phyloP scores from a whole-genome alignment of 495 filamentous ascomycete genomes.

The Evansstolkia leycettana region DNA sequence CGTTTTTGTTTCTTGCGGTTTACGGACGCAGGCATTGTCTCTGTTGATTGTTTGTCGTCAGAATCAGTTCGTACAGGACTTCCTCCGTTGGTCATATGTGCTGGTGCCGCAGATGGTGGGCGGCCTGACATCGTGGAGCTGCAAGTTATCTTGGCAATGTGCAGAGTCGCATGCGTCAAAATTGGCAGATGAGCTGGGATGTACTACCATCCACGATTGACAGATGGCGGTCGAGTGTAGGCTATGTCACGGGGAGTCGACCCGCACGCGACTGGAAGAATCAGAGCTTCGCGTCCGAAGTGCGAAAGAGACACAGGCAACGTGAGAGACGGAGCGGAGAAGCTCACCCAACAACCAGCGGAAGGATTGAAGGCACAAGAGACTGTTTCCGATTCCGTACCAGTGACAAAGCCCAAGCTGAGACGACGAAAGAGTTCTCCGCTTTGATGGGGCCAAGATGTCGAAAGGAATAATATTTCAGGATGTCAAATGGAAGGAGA shows the following conservation, averaged over 20 bases:
- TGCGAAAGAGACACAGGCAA: no score
- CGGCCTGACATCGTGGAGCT: slow-evolving; percentile 22
- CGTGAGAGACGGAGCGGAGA: no score
- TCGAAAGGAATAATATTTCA: neutral
- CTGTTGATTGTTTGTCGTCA: slow-evolving; percentile 14
- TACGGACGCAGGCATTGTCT: slow-evolving; percentile 35
- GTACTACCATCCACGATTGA: neutral
- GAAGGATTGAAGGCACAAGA: slow-evolving; percentile 7
- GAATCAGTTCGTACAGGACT: slow-evolving; percentile 16
- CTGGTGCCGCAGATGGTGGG: slow-evolving; percentile 14
- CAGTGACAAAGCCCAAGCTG: neutral
- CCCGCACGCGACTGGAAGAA: no score
- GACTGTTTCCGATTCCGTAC: no score
- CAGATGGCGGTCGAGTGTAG: no score
- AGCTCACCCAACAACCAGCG: slow-evolving; percentile 1
- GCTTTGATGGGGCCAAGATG: no score
- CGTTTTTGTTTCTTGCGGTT: slow-evolving; percentile 93
- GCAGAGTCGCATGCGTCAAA: slow-evolving; percentile 8
- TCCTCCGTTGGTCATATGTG: slow-evolving; percentile 23
- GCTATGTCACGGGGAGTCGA: no score
- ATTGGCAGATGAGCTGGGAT: neutral
- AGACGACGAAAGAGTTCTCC: neutral
- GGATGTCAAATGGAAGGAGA: neutral
- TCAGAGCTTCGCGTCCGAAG: no score
- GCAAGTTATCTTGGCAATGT: slow-evolving; percentile 11